Percentiles rank a stretch among this genome's conserved stretches.
phyloP scores from a whole-genome alignment of 2,329 filamentous ascomycete genomes.

The Hypoxylon sp. region DNA sequence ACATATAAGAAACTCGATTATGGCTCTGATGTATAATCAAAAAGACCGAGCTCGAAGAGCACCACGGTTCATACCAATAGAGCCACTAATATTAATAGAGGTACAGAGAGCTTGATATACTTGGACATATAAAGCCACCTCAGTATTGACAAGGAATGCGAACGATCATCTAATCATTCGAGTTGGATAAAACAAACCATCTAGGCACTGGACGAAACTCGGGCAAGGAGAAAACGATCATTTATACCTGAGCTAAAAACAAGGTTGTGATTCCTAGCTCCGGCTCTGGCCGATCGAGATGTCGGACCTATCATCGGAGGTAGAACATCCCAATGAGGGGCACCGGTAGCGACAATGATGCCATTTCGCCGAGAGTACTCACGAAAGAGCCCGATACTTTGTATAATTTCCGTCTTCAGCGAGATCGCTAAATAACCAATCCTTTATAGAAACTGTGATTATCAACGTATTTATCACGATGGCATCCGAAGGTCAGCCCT shows the following conservation, averaged over 20 bases:
- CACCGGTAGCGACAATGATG: slow-evolving; percentile 19
- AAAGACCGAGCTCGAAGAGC: too few species aligned
- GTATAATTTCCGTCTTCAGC: background rate
- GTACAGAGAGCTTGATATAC: background rate
- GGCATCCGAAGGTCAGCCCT: slow-evolving; percentile 39
- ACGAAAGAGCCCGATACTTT: background rate
- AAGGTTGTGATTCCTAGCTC: background rate
- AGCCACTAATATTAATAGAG: background rate
- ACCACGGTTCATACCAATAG: too few species aligned
- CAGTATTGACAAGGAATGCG: background rate
- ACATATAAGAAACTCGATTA: too few species aligned
- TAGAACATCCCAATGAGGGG: slow-evolving; percentile 31
- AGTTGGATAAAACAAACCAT: background rate
- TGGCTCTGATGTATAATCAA: too few species aligned
- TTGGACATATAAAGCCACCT: too few species aligned
- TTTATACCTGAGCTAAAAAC: slow-evolving; percentile 1
- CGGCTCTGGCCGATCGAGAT: slow-evolving; percentile 21
- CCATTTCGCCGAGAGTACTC: slow-evolving; percentile 7
- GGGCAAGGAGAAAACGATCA: background rate
- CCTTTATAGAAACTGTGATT: background rate
- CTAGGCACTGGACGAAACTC: background rate
- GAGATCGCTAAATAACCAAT: too few species aligned
- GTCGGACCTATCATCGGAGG: slow-evolving; percentile 32
- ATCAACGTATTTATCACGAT: background rate
- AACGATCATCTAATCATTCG: background rate